Evolutionary conservation across 495 filamentous ascomycete genomes (phyloP).

Genomic region (Margaritispora aquatica): DNA sequence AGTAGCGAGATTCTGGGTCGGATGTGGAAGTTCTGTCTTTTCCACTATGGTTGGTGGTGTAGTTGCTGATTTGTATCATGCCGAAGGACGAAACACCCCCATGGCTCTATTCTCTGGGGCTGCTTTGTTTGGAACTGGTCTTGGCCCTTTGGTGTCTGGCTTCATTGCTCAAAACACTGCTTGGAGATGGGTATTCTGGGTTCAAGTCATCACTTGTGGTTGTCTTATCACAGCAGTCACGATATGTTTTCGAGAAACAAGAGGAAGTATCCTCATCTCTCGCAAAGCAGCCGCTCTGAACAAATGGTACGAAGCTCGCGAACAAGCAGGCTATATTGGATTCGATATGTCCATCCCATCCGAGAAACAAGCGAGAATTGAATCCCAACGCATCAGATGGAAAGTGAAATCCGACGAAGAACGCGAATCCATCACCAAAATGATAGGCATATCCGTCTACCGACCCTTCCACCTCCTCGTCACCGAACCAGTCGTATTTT

Average conservation of each 20-base stretch:
- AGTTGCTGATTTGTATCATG: slow-evolving; percentile 80
- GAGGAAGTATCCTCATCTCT: slow-evolving; percentile 74
- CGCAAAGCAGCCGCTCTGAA: slow-evolving; percentile 72
- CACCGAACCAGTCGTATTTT: slow-evolving; percentile 92
- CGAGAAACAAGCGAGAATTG: slow-evolving; percentile 5
- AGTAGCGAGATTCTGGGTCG: slow-evolving; percentile 68
- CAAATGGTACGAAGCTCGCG: slow-evolving; percentile 69
- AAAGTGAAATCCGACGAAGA: slow-evolving; percentile 81
- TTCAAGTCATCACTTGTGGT: slow-evolving; percentile 67
- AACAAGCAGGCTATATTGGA: slow-evolving; percentile 59
- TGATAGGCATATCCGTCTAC: slow-evolving; percentile 71
- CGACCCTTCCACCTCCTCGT: slow-evolving; percentile 81
- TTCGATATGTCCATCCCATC: slow-evolving; percentile 37
- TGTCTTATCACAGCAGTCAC: slow-evolving; percentile 55
- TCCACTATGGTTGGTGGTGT: slow-evolving; percentile 91
- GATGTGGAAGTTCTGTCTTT: slow-evolving; percentile 73
- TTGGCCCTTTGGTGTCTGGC: slow-evolving; percentile 68
- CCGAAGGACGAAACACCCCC: slow-evolving; percentile 73
- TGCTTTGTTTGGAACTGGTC: slow-evolving; percentile 74
- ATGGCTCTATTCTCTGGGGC: slow-evolving; percentile 81
- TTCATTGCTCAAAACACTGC: slow-evolving; percentile 58
- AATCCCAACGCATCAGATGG: slow-evolving; percentile 66
- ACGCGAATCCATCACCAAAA: slow-evolving; percentile 56
- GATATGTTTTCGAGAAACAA: slow-evolving; percentile 72
- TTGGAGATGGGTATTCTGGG: slow-evolving; percentile 91